Evolutionary conservation across 371 early-diverging fungal species (phyloP).

Genomic region (Haplosporangium sp.): DNA sequence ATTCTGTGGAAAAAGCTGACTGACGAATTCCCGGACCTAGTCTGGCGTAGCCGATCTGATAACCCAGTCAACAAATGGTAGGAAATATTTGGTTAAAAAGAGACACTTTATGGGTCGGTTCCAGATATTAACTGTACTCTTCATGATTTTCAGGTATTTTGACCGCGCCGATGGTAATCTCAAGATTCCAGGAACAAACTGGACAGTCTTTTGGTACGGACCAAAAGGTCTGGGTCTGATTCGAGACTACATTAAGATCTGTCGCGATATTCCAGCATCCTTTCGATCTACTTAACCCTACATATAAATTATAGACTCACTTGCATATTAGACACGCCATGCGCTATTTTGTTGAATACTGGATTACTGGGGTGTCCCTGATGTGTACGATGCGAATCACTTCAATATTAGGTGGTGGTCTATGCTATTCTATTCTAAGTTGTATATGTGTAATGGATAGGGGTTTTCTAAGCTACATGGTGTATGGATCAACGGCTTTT

Average conservation of each 20-base stretch:
- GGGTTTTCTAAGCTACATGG: neutral
- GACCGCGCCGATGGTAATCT: slow-evolving; percentile 85
- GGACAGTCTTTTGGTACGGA: slow-evolving; percentile 87
- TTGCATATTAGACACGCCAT: neutral
- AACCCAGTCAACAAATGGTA: slow-evolving; percentile 95
- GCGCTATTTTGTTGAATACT: too few species aligned
- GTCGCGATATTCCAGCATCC: slow-evolving; percentile 60
- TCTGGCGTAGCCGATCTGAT: slow-evolving; percentile 89
- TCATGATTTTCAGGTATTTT: slow-evolving; percentile 74
- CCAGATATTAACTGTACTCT: neutral
- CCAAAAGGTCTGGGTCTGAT: slow-evolving; percentile 57
- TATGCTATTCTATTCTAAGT: neutral
- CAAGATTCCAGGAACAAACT: slow-evolving; percentile 65
- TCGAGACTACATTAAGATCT: slow-evolving; percentile 56
- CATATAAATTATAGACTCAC: neutral
- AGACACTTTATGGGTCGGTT: neutral
- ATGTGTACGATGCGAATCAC: too few species aligned
- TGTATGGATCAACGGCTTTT: neutral
- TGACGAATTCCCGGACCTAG: slow-evolving; percentile 74
- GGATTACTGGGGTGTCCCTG: too few species aligned
- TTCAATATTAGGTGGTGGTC: neutral
- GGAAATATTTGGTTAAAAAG: slow-evolving; percentile 7
- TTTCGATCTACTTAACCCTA: slow-evolving; percentile 33
- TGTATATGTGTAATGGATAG: too few species aligned
- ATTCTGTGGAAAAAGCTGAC: slow-evolving; percentile 88